Percentiles rank a stretch among this genome's conserved stretches.
Conservation (phyloP, 345 rosid genomes). For the Hibiscus trionum region DNA sequence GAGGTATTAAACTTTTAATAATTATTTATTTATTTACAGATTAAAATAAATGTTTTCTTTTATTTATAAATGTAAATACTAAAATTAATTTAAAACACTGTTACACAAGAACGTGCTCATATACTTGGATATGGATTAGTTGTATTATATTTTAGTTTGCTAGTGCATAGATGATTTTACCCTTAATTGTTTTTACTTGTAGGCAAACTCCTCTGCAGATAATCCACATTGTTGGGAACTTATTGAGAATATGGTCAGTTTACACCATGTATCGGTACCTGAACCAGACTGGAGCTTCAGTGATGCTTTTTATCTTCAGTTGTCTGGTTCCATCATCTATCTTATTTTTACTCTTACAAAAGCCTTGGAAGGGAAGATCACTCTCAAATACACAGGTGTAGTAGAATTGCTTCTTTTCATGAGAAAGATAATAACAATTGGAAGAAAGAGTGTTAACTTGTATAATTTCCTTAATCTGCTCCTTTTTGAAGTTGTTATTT, state of each 20-base stretch:
- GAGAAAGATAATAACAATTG: background rate
- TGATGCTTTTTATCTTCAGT: slow-evolving; percentile 75
- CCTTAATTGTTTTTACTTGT: slow-evolving; percentile 14
- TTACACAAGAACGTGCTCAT: background rate
- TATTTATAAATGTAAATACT: background rate
- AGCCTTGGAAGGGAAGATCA: slow-evolving; percentile 97
- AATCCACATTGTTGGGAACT: slow-evolving; percentile 65
- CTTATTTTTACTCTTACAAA: slow-evolving; percentile 63
- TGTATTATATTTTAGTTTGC: background rate
- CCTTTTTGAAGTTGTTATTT: slow-evolving; percentile 10
- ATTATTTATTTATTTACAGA: background rate
- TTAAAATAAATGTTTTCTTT: background rate
- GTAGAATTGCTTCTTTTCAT: background rate
- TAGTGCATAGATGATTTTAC: background rate
- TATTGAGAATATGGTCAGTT: slow-evolving; percentile 93
- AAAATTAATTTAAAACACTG: background rate
- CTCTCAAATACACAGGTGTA: slow-evolving; percentile 84
- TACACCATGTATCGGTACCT: slow-evolving; percentile 78
- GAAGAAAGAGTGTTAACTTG: slow-evolving; percentile 8
- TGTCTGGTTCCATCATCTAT: slow-evolving; percentile 78
- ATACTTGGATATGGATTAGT: background rate
- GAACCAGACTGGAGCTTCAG: slow-evolving; percentile 75
- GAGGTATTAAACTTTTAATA: background rate
- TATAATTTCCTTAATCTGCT: background rate
- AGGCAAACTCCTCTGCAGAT: slow-evolving; percentile 86